Base-by-base conservation (phyloP, 2,329 filamentous ascomycete genomes). In the Neonectria ditissima region DNA sequence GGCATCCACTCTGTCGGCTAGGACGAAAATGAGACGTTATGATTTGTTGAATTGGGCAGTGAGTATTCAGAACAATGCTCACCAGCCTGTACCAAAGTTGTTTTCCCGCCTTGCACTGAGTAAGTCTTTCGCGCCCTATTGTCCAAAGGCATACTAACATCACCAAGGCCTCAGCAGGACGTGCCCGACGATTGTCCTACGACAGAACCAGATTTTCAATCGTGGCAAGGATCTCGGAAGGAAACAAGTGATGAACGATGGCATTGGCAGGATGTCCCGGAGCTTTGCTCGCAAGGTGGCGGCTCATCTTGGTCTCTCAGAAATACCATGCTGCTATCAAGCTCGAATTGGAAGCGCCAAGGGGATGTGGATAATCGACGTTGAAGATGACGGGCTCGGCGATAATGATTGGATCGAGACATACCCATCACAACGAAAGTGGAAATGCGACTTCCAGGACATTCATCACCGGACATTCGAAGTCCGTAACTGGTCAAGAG, bases 321-420 rank as follows among this genome's bases (percentile, higher is more conserved):
- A 85, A n/a, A 74, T 86, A 0, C 91, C 91, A 0, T 86, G 86
- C 34, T 89, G 84, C 0, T 89, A 90, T 48, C 92, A 95, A 75
- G 91, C 82, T 1, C 86, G 92, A 0, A 85, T 94, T 37, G 90
- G 88, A 10, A 87, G 90, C 18, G 90, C 90, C 0, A 95, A 95
- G 75, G 92, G 92, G 0, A 82, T 94, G 67, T 94, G 91, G 92
- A 83, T 91, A 50, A 76, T 90, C 5, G 88, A 91, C 67, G 80
- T 82, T 0, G 72, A 80, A 0, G 82, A 86, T 26, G 72, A 77
- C 1, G 68, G 66, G 0, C 76, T 76, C 0, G 78, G 78, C 1
- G 78, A 83, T 2, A 73, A 80, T 0, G 77, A 88, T 16, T 92
- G 89, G 90, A 91, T 94, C 44, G 83, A 89, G 59, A 87, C 90